Conservation (phyloP, 83 land plant species). For the Isoetes engelmannii region DNA sequence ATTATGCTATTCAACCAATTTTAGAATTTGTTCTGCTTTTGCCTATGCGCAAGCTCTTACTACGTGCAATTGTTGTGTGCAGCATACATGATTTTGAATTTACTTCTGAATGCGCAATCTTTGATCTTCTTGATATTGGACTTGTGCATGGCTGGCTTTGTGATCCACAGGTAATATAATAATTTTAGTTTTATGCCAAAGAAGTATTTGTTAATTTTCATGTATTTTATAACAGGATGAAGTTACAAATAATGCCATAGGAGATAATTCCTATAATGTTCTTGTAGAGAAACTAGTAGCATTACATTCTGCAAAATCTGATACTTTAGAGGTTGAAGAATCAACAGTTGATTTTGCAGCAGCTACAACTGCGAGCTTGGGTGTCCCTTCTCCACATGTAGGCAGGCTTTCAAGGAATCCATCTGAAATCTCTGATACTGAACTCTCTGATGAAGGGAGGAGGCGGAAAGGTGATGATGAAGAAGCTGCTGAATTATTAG, state of each 20-base stretch:
- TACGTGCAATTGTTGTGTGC: conserved; percentile 16
- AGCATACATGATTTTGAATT: conserved; percentile 95
- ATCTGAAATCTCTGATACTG: conserved; percentile 33
- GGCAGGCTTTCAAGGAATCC: conserved; percentile 45
- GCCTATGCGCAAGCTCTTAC: too few relatives aligned
- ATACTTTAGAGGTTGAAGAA: conserved; percentile 34
- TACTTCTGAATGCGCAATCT: conserved; percentile 83
- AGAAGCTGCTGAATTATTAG: conserved; percentile 65
- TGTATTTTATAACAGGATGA: conserved; percentile 43
- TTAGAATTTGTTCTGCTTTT: too few relatives aligned
- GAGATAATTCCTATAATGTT: conserved; percentile 72
- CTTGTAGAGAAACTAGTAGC: conserved; percentile 75
- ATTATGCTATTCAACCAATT: too few relatives aligned
- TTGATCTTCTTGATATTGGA: conserved; percentile 84
- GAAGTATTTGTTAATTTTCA: neutral
- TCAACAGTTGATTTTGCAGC: conserved; percentile 85
- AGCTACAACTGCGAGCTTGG: conserved; percentile 86
- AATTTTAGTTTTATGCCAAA: neutral
- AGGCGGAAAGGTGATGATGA: conserved; percentile 57
- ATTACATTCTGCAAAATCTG: conserved; percentile 41
- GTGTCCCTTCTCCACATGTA: conserved; percentile 72
- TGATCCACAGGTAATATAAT: conserved; percentile 81
- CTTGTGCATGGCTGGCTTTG: conserved; percentile 96
- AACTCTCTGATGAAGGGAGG: conserved; percentile 13
- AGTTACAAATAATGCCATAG: conserved; percentile 56